Evolutionary conservation across 257 asterid genomes (phyloP).

Genomic region (Mitragyna speciosa): DNA sequence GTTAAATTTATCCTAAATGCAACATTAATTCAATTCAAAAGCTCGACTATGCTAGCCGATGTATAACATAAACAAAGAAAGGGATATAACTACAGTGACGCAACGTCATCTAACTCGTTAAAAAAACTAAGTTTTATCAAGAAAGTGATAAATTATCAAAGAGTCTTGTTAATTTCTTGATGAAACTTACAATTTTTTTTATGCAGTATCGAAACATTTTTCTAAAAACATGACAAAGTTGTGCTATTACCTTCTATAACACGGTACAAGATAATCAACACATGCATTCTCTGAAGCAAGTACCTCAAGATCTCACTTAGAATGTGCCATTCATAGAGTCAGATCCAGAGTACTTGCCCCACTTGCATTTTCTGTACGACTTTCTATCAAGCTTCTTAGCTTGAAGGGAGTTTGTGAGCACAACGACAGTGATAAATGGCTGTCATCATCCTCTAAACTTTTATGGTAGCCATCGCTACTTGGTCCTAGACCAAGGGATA

Average conservation of each 20-base stretch:
- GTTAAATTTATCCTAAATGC: neutral
- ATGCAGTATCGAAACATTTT: no score
- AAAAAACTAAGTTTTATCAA: no score
- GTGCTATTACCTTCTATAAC: constrained; percentile 9
- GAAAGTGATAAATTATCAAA: no score
- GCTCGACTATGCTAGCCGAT: neutral
- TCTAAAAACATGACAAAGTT: neutral
- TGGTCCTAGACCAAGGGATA: constrained; percentile 51
- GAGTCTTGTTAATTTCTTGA: no score
- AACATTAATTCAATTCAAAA: neutral
- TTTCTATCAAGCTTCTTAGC: constrained; percentile 36
- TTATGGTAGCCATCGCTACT: constrained; percentile 12
- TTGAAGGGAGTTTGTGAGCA: constrained; percentile 32
- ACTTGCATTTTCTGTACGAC: constrained; percentile 34
- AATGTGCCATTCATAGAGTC: constrained; percentile 83
- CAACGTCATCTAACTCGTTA: no score
- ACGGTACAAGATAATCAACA: neutral
- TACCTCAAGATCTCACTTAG: constrained; percentile 73
- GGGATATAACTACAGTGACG: no score
- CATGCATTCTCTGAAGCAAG: constrained; percentile 30
- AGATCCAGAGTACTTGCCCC: constrained; percentile 91
- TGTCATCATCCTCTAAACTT: constrained; percentile 31
- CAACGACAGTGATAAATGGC: constrained; percentile 45
- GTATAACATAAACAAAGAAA: neutral
- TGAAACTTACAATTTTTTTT: no score